phyloP scores from a whole-genome alignment of 805 yeast genomes.

The Debaryomyces prosopidis region DNA sequence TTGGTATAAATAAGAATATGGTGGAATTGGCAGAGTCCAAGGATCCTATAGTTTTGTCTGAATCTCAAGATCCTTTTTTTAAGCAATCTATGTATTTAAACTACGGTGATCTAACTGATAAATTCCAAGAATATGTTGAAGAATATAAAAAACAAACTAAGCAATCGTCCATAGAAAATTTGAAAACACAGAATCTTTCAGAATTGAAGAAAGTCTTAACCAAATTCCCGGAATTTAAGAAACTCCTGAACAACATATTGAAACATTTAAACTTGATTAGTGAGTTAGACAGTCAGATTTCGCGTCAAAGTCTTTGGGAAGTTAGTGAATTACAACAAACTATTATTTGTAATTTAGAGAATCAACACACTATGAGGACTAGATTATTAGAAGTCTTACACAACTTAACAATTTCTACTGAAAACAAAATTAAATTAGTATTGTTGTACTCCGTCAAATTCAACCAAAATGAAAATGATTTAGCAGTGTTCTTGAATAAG shows the following conservation, averaged over 20 bases:
- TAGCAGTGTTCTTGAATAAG: conserved; percentile 23
- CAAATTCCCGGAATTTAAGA: conserved; percentile 90
- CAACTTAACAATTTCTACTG: conserved; percentile 43
- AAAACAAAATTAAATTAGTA: conserved; percentile 68
- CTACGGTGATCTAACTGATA: conserved; percentile 92
- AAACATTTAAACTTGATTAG: conserved; percentile 90
- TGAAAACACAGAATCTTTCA: conserved; percentile 65
- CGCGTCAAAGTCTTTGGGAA: conserved; percentile 68
- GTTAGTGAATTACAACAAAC: conserved; percentile 90
- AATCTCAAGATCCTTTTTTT: conserved; percentile 74
- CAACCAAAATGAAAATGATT: conserved; percentile 21
- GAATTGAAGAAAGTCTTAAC: conserved; percentile 92
- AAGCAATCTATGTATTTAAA: conserved; percentile 81
- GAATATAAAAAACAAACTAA: conserved; percentile 81
- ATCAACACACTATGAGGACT: conserved; percentile 41
- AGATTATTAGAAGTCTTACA: conserved; percentile 57
- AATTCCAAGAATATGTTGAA: conserved; percentile 79
- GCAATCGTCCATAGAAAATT: conserved; percentile 54
- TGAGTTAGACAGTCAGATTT: conserved; percentile 78
- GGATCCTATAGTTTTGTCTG: conserved; percentile 47
- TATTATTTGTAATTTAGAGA: conserved; percentile 56
- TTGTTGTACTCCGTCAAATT: conserved; percentile 71
- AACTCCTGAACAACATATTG: conserved; percentile 81
- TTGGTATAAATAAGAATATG: conserved; percentile 80
- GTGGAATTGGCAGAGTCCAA: conserved; percentile 65